phyloP scores from a whole-genome alignment of 495 filamentous ascomycete species.

The Mytilinidion resinicola region DNA sequence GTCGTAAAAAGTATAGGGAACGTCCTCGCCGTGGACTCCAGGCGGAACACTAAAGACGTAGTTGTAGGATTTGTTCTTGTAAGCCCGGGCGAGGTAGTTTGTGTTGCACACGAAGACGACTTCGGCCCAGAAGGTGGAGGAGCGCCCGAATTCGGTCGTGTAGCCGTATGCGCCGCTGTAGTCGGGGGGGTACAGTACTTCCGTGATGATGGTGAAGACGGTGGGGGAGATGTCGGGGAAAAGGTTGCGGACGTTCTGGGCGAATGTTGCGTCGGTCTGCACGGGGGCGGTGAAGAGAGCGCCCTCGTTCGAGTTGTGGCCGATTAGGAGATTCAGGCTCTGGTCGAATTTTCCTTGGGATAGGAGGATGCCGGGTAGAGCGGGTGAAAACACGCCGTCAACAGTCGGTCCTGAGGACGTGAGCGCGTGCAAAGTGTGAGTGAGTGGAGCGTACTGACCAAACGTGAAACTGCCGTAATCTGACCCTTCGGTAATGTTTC shows the following conservation, averaged over 20 bases:
- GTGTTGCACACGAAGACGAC: conserved; percentile 42
- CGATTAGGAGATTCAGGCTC: conserved; percentile 49
- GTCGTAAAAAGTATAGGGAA: conserved; percentile 45
- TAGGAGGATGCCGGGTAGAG: conserved; percentile 51
- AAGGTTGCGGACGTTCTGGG: not conserved
- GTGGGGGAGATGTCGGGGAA: conserved; percentile 11
- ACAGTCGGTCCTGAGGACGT: conserved; percentile 42
- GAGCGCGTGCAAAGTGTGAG: too few species aligned
- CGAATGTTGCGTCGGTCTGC: conserved; percentile 24
- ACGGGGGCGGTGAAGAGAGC: conserved; percentile 42
- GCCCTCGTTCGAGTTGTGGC: conserved; percentile 52
- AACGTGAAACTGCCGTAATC: conserved; percentile 49
- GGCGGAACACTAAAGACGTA: conserved; percentile 60
- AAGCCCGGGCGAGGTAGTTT: conserved; percentile 41
- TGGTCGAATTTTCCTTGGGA: conserved; percentile 50
- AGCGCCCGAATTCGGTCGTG: conserved; percentile 19
- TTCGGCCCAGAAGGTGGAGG: conserved; percentile 36
- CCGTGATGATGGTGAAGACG: conserved; percentile 33
- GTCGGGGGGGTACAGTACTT: conserved; percentile 39
- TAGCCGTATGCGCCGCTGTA: conserved; percentile 17
- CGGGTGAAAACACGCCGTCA: conserved; percentile 54
- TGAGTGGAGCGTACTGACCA: conserved; percentile 10
- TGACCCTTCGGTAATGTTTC: conserved; percentile 38
- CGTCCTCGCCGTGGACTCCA: conserved; percentile 47
- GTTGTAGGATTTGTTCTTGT: conserved; percentile 47